Evolutionary conservation across 2,329 filamentous ascomycete species (phyloP).

Genomic region (Neonectria sp.): DNA sequence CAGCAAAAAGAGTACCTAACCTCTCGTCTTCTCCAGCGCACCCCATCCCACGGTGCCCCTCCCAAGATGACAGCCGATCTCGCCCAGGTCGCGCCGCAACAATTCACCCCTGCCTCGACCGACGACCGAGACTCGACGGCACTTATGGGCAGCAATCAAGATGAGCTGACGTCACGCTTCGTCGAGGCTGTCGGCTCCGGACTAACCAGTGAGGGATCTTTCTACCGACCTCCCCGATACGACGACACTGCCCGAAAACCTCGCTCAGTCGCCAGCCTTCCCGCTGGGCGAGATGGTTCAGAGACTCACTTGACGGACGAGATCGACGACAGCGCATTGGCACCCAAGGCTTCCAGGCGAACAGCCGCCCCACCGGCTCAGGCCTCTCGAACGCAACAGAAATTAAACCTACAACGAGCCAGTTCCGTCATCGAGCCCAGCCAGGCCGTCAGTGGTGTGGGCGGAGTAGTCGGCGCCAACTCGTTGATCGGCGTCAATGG

Average conservation of each 20-base stretch:
- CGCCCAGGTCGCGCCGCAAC: conserved; percentile 58
- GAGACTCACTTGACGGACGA: conserved; percentile 47
- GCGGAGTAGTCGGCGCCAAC: conserved; percentile 59
- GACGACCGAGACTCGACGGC: conserved; percentile 46
- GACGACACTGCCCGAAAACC: conserved; percentile 57
- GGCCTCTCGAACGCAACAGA: conserved; percentile 80
- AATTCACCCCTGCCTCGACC: conserved; percentile 52
- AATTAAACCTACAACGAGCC: conserved; percentile 81
- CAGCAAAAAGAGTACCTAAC: conserved; percentile 78
- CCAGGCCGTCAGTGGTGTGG: conserved; percentile 57
- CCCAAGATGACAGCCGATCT: conserved; percentile 76
- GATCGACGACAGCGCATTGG: conserved; percentile 61
- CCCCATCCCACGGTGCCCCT: conserved; percentile 72
- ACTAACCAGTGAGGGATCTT: conserved; percentile 66
- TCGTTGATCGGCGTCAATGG: conserved; percentile 68
- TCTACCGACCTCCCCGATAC: conserved; percentile 59
- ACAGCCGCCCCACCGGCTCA: conserved; percentile 62
- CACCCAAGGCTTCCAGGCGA: conserved; percentile 60
- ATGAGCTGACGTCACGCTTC: conserved; percentile 72
- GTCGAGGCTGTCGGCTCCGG: conserved; percentile 67
- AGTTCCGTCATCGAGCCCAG: conserved; percentile 79
- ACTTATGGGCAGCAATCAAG: conserved; percentile 54
- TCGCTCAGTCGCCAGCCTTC: conserved; percentile 58
- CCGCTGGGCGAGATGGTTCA: conserved; percentile 45
- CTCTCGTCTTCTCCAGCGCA: conserved; percentile 76